phyloP scores from a whole-genome alignment of 768 basidiomycete species.

The Auriscalpium vulgare region DNA sequence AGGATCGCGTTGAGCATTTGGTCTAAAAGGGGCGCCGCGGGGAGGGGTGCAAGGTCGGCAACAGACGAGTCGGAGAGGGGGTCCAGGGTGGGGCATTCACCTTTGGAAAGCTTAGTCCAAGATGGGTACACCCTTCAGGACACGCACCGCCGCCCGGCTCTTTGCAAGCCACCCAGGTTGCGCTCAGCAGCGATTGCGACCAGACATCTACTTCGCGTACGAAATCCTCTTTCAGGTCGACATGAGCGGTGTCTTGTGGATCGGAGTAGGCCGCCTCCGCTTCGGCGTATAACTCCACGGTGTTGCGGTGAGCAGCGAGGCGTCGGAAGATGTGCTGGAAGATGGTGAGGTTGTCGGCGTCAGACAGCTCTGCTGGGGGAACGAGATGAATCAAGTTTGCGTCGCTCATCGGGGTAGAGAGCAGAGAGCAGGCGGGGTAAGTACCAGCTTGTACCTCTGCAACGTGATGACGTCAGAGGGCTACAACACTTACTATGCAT shows the following conservation, averaged over 20 bases:
- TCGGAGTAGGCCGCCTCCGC: constrained; percentile 26
- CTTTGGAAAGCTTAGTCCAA: constrained; percentile 17
- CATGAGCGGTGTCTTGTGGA: constrained; percentile 14
- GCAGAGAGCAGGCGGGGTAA: too few relatives aligned
- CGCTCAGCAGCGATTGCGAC: constrained; percentile 35
- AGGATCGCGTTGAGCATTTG: constrained; percentile 43
- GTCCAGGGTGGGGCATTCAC: constrained; percentile 35
- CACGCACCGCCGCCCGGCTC: constrained; percentile 31
- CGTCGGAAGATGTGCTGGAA: constrained; percentile 37
- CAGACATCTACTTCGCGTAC: constrained; percentile 32
- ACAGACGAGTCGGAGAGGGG: constrained; percentile 39
- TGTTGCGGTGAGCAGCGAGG: constrained; percentile 40
- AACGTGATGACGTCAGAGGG: too few relatives aligned
- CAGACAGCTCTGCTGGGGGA: constrained; percentile 33
- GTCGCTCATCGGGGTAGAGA: too few relatives aligned
- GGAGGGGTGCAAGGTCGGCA: constrained; percentile 31
- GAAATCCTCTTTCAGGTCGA: constrained; percentile 21
- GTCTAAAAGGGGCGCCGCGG: constrained; percentile 27
- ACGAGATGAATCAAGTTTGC: constrained; percentile 20
- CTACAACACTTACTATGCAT: too few relatives aligned
- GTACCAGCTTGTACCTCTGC: too few relatives aligned
- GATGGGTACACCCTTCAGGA: background rate
- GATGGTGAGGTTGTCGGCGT: constrained; percentile 26
- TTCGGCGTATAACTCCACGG: constrained; percentile 29
- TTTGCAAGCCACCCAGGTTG: constrained; percentile 38